Percentiles rank a stretch among this genome's conserved stretches.
These are phyloP conservation scores for Stephania japonica DNA, from an alignment of 164 flowering plant genomes.

Conservation along the genomic window DNA sequence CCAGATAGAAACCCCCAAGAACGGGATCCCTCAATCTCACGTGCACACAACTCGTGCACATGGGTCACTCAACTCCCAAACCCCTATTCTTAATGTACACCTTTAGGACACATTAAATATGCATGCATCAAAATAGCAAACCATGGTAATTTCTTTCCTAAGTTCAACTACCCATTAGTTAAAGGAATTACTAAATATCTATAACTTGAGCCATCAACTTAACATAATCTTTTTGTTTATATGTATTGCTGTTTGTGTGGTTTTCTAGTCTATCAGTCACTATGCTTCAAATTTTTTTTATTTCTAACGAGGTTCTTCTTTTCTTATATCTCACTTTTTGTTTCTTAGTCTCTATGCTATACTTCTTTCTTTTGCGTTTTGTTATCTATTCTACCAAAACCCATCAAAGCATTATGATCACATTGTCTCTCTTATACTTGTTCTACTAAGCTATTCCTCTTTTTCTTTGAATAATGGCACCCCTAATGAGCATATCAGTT, in stretches of 20 bases:
- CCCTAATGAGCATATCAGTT: conserved; percentile 26
- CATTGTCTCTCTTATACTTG: not conserved
- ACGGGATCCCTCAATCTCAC: too few relatives aligned
- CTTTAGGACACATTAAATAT: too few relatives aligned
- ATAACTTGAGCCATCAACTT: not conserved
- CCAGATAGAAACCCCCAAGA: too few relatives aligned
- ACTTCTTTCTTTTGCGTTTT: conserved; percentile 11
- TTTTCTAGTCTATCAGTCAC: not conserved
- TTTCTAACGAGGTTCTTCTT: not conserved
- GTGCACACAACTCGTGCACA: too few relatives aligned
- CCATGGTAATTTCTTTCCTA: too few relatives aligned
- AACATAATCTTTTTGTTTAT: not conserved
- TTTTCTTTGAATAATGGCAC: conserved; percentile 30
- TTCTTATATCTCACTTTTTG: not conserved
- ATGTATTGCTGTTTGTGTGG: not conserved
- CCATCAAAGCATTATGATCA: not conserved
- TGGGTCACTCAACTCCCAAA: too few relatives aligned
- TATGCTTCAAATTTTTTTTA: too few relatives aligned
- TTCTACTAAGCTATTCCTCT: not conserved
- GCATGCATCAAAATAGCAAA: too few relatives aligned
- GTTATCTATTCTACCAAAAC: not conserved
- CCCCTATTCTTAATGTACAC: too few relatives aligned
- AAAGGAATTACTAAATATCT: too few relatives aligned
- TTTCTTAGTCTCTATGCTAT: not conserved
- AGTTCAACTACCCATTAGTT: too few relatives aligned